Percentiles rank a stretch among this genome's conserved stretches.
Conservation (phyloP, 169 alveolate genomes). For the Cyclospora cayetanensis region DNA sequence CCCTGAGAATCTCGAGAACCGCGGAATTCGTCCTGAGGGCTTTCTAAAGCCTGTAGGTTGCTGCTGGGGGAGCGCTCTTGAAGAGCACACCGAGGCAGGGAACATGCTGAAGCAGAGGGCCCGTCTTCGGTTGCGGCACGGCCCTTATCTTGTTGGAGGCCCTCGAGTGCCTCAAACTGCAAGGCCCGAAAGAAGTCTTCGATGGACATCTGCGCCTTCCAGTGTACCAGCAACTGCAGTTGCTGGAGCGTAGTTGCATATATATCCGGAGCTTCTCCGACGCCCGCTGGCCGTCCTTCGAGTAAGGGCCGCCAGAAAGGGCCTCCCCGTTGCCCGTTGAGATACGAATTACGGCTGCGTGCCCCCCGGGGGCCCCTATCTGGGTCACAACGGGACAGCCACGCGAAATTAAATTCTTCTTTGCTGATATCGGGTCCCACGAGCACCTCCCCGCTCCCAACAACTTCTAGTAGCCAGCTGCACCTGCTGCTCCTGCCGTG, state of each 20-base stretch:
- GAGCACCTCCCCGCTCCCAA: neutral
- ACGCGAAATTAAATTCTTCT: neutral
- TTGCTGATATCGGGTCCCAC: constrained; percentile 16
- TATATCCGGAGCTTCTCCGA: neutral
- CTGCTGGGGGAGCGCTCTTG: too few relatives aligned
- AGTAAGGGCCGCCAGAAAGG: neutral
- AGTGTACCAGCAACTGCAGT: neutral
- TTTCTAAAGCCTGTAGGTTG: neutral
- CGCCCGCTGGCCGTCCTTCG: neutral
- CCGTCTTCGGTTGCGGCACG: neutral
- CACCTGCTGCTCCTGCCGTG: constrained; percentile 9
- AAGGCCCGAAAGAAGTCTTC: neutral
- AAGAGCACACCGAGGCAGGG: neutral
- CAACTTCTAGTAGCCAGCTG: neutral
- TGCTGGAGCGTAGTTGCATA: constrained; percentile 27
- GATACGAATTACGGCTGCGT: neutral
- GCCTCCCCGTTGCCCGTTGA: neutral
- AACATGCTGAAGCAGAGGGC: neutral
- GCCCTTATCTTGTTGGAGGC: neutral
- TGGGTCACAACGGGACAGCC: neutral
- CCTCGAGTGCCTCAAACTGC: neutral
- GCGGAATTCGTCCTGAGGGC: neutral
- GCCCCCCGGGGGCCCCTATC: neutral
- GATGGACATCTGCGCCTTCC: neutral
- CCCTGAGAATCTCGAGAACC: neutral